Conservation (phyloP, 352 stramenopile species). For the Phytophthora megakarya region DNA sequence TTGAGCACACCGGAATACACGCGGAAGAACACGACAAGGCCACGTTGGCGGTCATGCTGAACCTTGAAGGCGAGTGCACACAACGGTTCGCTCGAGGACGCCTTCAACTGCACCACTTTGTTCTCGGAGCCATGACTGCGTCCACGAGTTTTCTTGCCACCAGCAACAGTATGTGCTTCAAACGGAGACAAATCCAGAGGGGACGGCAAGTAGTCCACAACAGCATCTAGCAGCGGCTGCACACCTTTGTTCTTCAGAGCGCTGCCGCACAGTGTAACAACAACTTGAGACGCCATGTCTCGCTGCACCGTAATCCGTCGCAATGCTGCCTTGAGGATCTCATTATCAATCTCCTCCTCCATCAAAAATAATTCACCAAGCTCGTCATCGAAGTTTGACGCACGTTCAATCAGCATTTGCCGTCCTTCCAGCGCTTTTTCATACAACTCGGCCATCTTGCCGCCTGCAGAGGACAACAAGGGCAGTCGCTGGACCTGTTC, state of each 20-base stretch:
- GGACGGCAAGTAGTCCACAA: slow-evolving; percentile 97
- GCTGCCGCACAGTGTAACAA: slow-evolving; percentile 68
- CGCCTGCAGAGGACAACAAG: slow-evolving; percentile 41
- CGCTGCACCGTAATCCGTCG: slow-evolving; percentile 64
- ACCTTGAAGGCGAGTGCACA: slow-evolving; percentile 77
- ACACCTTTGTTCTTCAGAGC: slow-evolving; percentile 91
- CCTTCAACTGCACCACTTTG: slow-evolving; percentile 38
- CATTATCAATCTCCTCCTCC: slow-evolving; percentile 62
- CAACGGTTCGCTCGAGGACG: slow-evolving; percentile 54
- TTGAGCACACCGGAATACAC: slow-evolving; percentile 93
- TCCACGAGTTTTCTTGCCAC: slow-evolving; percentile 41
- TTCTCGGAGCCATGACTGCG: slow-evolving; percentile 10
- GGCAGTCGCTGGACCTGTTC: slow-evolving; percentile 57
- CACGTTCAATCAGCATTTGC: slow-evolving; percentile 65
- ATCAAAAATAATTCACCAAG: slow-evolving; percentile 77
- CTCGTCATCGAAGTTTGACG: slow-evolving; percentile 74
- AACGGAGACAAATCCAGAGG: slow-evolving; percentile 88
- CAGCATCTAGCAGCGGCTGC: slow-evolving; percentile 97
- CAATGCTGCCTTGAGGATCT: slow-evolving; percentile 57
- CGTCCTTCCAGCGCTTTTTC: slow-evolving; percentile 42
- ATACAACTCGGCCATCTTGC: slow-evolving; percentile 64
- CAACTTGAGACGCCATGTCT: slow-evolving; percentile 43
- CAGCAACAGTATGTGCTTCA: slow-evolving; percentile 50
- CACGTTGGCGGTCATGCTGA: slow-evolving; percentile 76
- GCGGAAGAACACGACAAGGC: slow-evolving; percentile 91